These are phyloP conservation scores for Diospyros kaki DNA, from an alignment of 148 eudicot species.

Conservation along the genomic window DNA sequence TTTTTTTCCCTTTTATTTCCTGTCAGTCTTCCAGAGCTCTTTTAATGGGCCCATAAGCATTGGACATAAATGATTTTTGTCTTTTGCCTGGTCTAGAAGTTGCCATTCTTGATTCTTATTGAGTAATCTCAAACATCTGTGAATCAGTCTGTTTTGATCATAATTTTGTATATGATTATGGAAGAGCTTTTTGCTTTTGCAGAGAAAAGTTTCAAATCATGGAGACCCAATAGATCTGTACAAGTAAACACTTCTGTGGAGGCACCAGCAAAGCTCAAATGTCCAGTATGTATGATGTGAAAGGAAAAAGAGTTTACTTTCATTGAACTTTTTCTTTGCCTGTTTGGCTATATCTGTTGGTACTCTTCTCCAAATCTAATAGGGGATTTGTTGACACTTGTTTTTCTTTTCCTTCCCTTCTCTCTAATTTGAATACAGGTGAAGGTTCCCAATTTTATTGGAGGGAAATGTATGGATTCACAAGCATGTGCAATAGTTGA, in stretches of 20 bases:
- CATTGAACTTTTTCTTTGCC: not conserved
- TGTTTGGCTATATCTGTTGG: not conserved
- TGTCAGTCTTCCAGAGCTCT: not conserved
- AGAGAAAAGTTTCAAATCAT: constrained; percentile 23
- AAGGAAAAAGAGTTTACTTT: not conserved
- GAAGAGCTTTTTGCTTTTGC: constrained; percentile 8
- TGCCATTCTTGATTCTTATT: not conserved
- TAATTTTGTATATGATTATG: not conserved
- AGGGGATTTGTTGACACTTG: not conserved
- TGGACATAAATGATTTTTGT: not conserved
- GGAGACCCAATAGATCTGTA: constrained; percentile 27
- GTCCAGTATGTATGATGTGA: constrained; percentile 19
- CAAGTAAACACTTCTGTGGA: constrained; percentile 7
- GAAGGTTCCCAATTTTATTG: constrained; percentile 51
- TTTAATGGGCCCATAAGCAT: not conserved
- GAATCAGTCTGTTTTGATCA: not conserved
- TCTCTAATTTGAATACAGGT: constrained; percentile 5
- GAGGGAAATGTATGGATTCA: constrained; percentile 56
- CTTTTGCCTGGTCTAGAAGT: not conserved
- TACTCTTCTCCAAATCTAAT: not conserved
- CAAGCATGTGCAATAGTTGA: constrained; percentile 35
- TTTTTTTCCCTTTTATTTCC: not conserved
- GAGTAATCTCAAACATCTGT: not conserved
- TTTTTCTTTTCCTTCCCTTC: not conserved
- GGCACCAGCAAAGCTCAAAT: constrained; percentile 3